Conservation (phyloP, 2,329 filamentous ascomycete species). For the Alternaria tenuissima region DNA sequence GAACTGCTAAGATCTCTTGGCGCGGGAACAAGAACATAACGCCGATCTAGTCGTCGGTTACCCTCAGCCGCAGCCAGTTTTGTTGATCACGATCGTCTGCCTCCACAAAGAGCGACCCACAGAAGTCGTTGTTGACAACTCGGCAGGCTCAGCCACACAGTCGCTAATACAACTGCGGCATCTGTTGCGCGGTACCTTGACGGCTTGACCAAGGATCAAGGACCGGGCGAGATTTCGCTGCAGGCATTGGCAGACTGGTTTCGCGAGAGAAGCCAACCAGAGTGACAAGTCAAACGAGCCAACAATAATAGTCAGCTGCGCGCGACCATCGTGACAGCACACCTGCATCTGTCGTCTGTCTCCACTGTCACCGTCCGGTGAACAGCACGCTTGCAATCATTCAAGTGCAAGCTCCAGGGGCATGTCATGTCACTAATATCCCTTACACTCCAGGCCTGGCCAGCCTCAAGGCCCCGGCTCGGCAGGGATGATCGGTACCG, state of each 20-base stretch:
- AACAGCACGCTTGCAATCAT: background rate
- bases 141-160: background rate
- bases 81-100: constrained; percentile 6
- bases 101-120: background rate
- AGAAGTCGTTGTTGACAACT: background rate
- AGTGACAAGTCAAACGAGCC: background rate
- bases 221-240: background rate
- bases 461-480: constrained; percentile 1
- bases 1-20: constrained; percentile 14
- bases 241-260: background rate
- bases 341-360: constrained; percentile 9
- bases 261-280: background rate
- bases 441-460: background rate
- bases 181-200: background rate
- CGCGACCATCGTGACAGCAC: constrained; percentile 10
- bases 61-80: constrained; percentile 3
- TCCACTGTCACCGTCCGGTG: constrained; percentile 11
- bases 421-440: background rate
- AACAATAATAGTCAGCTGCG: constrained; percentile 2
- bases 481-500: background rate
- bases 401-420: constrained; percentile 1
- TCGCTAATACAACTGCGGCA: background rate
- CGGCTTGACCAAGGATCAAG: background rate
- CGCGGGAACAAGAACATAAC: constrained; percentile 8
- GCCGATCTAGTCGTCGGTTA: constrained; percentile 1